These are phyloP conservation scores for Blechomonas ayalai DNA, from an alignment of 208 protist species.

Conservation along the genomic window DNA sequence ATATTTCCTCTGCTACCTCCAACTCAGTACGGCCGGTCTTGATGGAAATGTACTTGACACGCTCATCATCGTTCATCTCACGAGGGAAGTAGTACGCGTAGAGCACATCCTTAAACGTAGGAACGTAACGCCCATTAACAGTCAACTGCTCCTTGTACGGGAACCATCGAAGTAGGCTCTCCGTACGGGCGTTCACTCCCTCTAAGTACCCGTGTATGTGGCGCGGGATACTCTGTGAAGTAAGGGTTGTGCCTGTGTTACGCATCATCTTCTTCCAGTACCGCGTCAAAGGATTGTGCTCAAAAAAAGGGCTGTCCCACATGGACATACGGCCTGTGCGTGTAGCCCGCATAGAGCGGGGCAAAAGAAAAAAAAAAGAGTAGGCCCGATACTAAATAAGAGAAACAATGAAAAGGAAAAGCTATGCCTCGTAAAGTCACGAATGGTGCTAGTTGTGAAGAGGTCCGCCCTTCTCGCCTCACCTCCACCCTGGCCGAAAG, in stretches of 20 bases:
- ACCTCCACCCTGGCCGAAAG: no score
- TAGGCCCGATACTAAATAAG: neutral
- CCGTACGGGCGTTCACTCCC: slow-evolving; percentile 51
- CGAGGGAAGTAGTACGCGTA: slow-evolving; percentile 81
- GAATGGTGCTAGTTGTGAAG: neutral
- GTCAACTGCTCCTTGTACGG: slow-evolving; percentile 87
- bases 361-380: slow-evolving; percentile 12
- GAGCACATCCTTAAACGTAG: slow-evolving; percentile 67
- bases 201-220: slow-evolving; percentile 88
- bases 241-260: slow-evolving; percentile 57
- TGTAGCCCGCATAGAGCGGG: slow-evolving; percentile 7
- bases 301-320: slow-evolving; percentile 75
- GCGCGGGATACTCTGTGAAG: slow-evolving; percentile 72
- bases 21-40: slow-evolving; percentile 68
- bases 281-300: slow-evolving; percentile 69
- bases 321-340: slow-evolving; percentile 40
- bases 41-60: slow-evolving; percentile 75
- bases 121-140: slow-evolving; percentile 66
- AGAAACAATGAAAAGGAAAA: slow-evolving; percentile 9
- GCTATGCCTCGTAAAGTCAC: neutral
- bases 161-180: slow-evolving; percentile 71
- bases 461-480: neutral
- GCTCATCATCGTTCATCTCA: slow-evolving; percentile 72
- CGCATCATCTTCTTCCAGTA: slow-evolving; percentile 87
- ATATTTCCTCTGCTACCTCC: slow-evolving; percentile 82